Percentiles rank a stretch among this genome's conserved stretches.
These are phyloP conservation scores for Tetraselmis striata DNA, from an alignment of 139 green algal species.

Conservation along the genomic window DNA sequence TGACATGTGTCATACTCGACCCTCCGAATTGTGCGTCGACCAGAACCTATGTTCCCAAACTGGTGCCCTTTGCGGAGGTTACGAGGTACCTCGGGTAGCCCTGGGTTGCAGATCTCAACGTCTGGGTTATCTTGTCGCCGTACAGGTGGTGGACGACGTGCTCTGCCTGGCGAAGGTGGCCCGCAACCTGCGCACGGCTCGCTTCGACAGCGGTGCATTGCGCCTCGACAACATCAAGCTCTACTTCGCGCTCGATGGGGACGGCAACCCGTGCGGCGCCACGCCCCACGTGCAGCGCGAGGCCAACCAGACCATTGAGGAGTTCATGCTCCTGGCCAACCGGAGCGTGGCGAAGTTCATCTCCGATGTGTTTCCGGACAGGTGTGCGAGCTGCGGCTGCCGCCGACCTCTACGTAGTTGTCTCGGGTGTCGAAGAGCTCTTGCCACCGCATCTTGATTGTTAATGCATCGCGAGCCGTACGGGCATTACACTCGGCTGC, in stretches of 20 bases:
- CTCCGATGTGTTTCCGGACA: conserved; percentile 53
- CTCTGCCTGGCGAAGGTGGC: conserved; percentile 63
- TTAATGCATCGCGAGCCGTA: too few relatives aligned
- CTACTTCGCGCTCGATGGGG: conserved; percentile 63
- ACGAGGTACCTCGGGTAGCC: not conserved
- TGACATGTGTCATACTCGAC: too few relatives aligned
- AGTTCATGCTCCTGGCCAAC: conserved; percentile 98
- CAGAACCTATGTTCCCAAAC: too few relatives aligned
- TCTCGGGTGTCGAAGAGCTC: too few relatives aligned
- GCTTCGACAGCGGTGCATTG: conserved; percentile 55
- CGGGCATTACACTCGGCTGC: too few relatives aligned
- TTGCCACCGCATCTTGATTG: too few relatives aligned
- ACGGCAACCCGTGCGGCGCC: conserved; percentile 50
- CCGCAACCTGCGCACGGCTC: conserved; percentile 27
- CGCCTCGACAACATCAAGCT: conserved; percentile 79
- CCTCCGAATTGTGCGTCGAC: too few relatives aligned
- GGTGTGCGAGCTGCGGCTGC: conserved; percentile 31
- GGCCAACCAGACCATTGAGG: conserved; percentile 90
- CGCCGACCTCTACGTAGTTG: conserved; percentile 32
- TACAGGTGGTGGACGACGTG: conserved; percentile 61
- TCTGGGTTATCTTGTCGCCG: not conserved
- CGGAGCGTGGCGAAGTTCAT: conserved; percentile 73
- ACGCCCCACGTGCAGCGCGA: conserved; percentile 48
- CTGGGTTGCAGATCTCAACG: not conserved
- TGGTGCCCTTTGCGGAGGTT: too few relatives aligned